A percentile compares a stretch with the other conserved stretches of the same genome.
Evolutionary conservation across 176 grass and related monocot genomes (phyloP).

Genomic region (Triticum monococcum): DNA sequence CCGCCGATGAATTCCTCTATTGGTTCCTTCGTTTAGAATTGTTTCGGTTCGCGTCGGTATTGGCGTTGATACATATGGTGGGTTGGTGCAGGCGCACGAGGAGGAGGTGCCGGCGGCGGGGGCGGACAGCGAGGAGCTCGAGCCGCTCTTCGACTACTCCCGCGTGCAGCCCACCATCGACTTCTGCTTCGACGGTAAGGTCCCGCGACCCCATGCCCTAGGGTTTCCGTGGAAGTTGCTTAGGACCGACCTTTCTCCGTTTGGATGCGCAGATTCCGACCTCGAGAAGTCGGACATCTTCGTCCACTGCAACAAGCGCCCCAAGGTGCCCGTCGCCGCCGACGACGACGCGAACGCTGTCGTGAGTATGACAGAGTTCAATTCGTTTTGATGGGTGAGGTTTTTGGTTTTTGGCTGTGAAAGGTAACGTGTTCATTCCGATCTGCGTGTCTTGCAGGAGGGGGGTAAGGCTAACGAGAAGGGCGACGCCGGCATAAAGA

Average conservation of each 20-base stretch:
- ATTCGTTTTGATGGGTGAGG: background rate
- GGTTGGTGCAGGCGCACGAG: conserved; percentile 19
- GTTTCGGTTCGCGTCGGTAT: background rate
- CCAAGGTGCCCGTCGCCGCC: background rate
- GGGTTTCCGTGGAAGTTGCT: conserved; percentile 11
- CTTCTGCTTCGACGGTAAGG: conserved; percentile 74
- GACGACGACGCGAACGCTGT: background rate
- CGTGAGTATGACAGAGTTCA: conserved; percentile 26
- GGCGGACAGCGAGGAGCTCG: conserved; percentile 57
- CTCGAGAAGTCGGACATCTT: conserved; percentile 68
- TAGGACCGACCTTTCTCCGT: background rate
- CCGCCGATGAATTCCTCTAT: background rate
- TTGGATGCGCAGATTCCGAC: conserved; percentile 53
- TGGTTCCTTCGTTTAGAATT: background rate
- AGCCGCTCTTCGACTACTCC: conserved; percentile 91
- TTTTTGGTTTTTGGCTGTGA: background rate
- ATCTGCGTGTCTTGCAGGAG: conserved; percentile 3
- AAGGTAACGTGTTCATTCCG: conserved; percentile 3
- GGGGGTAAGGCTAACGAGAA: conserved; percentile 24
- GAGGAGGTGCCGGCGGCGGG: conserved; percentile 1
- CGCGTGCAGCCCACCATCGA: conserved; percentile 58
- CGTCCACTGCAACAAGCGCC: conserved; percentile 63
- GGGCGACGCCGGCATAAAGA: background rate
- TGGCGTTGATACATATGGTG: background rate
- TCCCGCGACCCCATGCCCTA: background rate